Evolutionary conservation across 2,329 filamentous ascomycete species (phyloP), one percentile per base, ranked within the genome.

Genomic region (Talaromyces marneffei): DNA sequence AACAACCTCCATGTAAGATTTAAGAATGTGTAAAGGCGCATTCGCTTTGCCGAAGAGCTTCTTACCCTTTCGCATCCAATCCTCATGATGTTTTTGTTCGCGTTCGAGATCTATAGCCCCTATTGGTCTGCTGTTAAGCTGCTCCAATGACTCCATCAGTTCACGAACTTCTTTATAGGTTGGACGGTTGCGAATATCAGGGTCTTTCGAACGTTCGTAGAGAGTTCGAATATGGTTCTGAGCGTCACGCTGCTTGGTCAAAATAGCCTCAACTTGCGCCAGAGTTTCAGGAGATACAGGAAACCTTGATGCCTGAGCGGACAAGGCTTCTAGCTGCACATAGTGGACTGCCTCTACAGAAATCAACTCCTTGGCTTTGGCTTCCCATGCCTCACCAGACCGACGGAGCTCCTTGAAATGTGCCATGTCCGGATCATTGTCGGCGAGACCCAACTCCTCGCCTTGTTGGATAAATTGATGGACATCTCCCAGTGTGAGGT

Each of bases 51-150:
- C 94, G 71, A 99, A 99, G 0, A 99, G 78, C 74, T 97, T 97
- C 78, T 99, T 99, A 56, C 94, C 94, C 70, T 91, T 91, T 33
- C 94, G 85, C 93, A 99, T 99, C 94, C 94, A 99, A 74, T 99
- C 94, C 72, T 99, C 94, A 67, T 97, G 94, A 7, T 91, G 87
- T 72, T 94, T 96, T 66, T 94, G 89, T 73, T 97, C 92, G 65
- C 91, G 92, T 71, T 99, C 94, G 4, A 99, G 83, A 69, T 99
- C 94, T 35, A 95, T 83, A 0, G 93, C 96, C 2, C 94, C 94
- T 42, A 85, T 85, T 0, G 94, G 94, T 71, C 97, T 97, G 65
- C 91, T 96, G 68, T 96, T 96, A 9, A 97, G 82, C 58, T 94
- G 91, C 62, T 91, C 89, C 12, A 99, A 78, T 63, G 88, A 88